Evolutionary conservation across 2,329 filamentous ascomycete genomes (phyloP).

Genomic region (Emmonsiellopsis sp.): DNA sequence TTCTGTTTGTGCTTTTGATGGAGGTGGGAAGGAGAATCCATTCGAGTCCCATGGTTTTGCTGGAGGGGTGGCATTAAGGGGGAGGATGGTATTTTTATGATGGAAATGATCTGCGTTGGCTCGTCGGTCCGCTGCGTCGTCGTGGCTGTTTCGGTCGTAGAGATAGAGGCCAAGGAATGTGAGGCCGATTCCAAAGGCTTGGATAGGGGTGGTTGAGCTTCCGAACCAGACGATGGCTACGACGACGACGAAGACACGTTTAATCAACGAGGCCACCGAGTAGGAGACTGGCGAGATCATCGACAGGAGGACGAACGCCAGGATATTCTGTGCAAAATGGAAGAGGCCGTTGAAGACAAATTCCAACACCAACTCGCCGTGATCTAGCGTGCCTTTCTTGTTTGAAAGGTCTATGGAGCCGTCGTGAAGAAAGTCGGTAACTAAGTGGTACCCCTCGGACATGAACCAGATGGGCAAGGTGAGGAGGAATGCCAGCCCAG

Average conservation of each 20-base stretch:
- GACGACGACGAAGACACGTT: conserved; percentile 93
- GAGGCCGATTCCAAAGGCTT: conserved; percentile 74
- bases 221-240: conserved; percentile 96
- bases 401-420: conserved; percentile 69
- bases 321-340: conserved; percentile 92
- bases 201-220: conserved; percentile 72
- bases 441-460: conserved; percentile 70
- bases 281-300: conserved; percentile 96
- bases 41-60: conserved; percentile 29
- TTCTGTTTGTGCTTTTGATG: background rate
- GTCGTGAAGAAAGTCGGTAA: conserved; percentile 70
- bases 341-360: conserved; percentile 96
- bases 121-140: conserved; percentile 76
- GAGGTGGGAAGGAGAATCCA: conserved; percentile 25
- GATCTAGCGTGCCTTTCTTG: conserved; percentile 62
- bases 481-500: conserved; percentile 78
- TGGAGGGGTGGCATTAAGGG: conserved; percentile 42
- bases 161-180: conserved; percentile 91
- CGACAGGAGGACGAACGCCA: conserved; percentile 85
- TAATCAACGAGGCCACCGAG: conserved; percentile 90
- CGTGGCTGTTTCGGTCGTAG: conserved; percentile 86
- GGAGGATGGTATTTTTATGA: conserved; percentile 55
- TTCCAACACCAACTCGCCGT: conserved; percentile 59
- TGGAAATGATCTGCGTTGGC: conserved; percentile 58
- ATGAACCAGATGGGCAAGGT: conserved; percentile 90